Base-by-base conservation (phyloP, 371 early-diverging fungal genomes). In the Mortierella polycephala region DNA sequence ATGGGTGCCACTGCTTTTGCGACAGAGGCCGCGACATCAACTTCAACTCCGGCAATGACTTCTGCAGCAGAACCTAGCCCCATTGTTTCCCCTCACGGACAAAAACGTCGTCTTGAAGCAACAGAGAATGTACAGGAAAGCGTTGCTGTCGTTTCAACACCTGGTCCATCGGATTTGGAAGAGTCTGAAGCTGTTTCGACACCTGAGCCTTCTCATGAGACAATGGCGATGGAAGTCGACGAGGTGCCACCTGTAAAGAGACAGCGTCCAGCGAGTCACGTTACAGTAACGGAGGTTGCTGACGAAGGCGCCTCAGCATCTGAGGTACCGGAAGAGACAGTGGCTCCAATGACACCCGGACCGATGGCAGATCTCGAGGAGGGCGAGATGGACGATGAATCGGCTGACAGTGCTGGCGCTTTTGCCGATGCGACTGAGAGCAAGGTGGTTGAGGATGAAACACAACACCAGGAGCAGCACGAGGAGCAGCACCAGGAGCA, bases 141-240 rank as follows among this genome's bases (percentile, higher is more conserved):
- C 20, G 73, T 79, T 23, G 59, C 79, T 14, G 62, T 79, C 37
- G 79, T 72, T 8, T 79, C 79, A 6, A 79, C 79, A n/a, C 79
- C 79, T 10, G 64, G 64, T 13, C 79, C 72, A 9, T 41, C 59
- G 10, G 77, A 76, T 51, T 11, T 71, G 20, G 79, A 79, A n/a
- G 71, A 76, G 12, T 21, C 60, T 11, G 79, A 79, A 41, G 79
- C 69, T 8, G 51, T 40, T 4, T 39, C 69, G 21, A 59, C 69
- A 20, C 58, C 60, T 16, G 79, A 71, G 21, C 11, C 57, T 2
- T 44, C 64, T 0, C 55, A 54, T 10, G 79, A 62, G 30, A 14
- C 52, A 30, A 59, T 62, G 41, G 63, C 68, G 14, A 79, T 72
- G 79, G 79, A 79, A 39, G 79, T 72, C 5, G 79, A 79, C 9